A percentile compares a stretch with the other conserved stretches of the same genome.
Evolutionary conservation across 208 protist species (phyloP).

Genomic region (Leptomonas seymouri): DNA sequence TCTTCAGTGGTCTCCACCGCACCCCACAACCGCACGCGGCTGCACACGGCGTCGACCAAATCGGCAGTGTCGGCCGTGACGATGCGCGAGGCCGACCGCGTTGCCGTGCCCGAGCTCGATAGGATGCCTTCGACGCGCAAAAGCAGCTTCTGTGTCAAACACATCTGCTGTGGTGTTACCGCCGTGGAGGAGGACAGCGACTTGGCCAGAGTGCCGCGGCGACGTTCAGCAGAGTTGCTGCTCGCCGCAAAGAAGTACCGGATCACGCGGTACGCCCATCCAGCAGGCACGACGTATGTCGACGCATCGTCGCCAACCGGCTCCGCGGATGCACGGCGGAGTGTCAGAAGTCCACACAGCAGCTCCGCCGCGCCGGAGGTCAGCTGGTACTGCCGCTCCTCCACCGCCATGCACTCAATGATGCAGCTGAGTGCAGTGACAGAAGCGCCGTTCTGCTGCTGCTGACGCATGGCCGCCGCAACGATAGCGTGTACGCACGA

Average conservation of each 20-base stretch:
- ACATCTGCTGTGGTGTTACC: constrained; percentile 25
- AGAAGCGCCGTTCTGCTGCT: constrained; percentile 29
- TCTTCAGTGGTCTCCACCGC: not conserved
- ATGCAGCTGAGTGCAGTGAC: constrained; percentile 71
- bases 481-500: constrained; percentile 31
- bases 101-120: not conserved
- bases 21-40: constrained; percentile 35
- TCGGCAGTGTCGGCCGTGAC: constrained; percentile 39
- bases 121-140: constrained; percentile 25
- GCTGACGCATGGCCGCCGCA: constrained; percentile 31
- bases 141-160: constrained; percentile 29
- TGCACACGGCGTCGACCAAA: constrained; percentile 63
- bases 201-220: not conserved
- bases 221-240: constrained; percentile 1
- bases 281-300: constrained; percentile 38
- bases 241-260: constrained; percentile 46
- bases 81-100: not conserved
- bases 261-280: constrained; percentile 34
- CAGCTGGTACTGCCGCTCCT: constrained; percentile 56
- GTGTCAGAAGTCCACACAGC: constrained; percentile 48
- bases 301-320: constrained; percentile 7
- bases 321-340: constrained; percentile 15
- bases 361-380: constrained; percentile 58
- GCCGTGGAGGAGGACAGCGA: constrained; percentile 13
- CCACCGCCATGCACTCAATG: constrained; percentile 74